Evolutionary conservation across 768 basidiomycete species (phyloP).

Genomic region (Mycena rosella): DNA sequence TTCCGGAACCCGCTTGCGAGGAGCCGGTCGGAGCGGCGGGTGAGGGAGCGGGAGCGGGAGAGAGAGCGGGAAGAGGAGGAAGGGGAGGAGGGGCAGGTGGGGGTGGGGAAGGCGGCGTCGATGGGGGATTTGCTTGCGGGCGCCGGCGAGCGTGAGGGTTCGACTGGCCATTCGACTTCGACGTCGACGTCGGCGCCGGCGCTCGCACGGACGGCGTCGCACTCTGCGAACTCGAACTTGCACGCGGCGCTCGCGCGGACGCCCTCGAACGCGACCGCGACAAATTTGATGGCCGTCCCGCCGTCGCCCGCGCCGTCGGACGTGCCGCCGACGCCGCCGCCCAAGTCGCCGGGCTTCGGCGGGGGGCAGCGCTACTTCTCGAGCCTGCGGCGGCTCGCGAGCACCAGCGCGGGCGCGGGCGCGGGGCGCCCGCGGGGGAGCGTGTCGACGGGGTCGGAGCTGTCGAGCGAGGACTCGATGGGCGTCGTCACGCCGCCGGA

Average conservation of each 20-base stretch:
- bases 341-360: slow-evolving; percentile 59
- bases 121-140: slow-evolving; percentile 28
- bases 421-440: slow-evolving; percentile 66
- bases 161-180: too few relatives aligned
- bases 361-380: slow-evolving; percentile 57
- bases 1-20: slow-evolving; percentile 35
- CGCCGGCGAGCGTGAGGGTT: too few relatives aligned
- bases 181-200: too few relatives aligned
- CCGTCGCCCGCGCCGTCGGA: slow-evolving; percentile 27
- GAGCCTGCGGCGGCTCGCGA: slow-evolving; percentile 62
- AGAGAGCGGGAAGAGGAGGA: too few relatives aligned
- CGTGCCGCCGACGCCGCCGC: slow-evolving; percentile 58
- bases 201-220: too few relatives aligned
- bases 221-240: too few relatives aligned
- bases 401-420: slow-evolving; percentile 56
- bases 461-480: slow-evolving; percentile 78
- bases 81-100: slow-evolving; percentile 4
- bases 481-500: slow-evolving; percentile 72
- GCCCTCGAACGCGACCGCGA: neutral
- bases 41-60: too few relatives aligned
- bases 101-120: slow-evolving; percentile 28
- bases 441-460: slow-evolving; percentile 66
- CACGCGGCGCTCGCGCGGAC: neutral
- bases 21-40: slow-evolving; percentile 32
- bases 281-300: too few relatives aligned